A percentile compares a stretch with the other conserved stretches of the same genome.
Conservation (phyloP, 225 moss, liverwort and hornwort species). For the Polytrichum commune region DNA sequence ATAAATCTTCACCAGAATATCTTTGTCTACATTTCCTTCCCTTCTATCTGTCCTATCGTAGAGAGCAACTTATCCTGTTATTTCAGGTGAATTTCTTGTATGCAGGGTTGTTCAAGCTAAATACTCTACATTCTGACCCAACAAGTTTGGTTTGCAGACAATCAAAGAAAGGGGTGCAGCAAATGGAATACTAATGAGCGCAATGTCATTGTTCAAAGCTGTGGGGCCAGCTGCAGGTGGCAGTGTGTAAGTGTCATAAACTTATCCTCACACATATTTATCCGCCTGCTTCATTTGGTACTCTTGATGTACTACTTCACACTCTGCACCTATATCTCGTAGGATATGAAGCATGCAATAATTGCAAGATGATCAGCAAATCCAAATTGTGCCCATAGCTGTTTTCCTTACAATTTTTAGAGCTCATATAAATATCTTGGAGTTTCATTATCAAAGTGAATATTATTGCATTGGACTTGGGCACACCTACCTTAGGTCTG, state of each 20-base stretch:
- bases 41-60: background rate
- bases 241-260: slow-evolving; percentile 51
- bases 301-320: background rate
- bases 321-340: too few relatives aligned
- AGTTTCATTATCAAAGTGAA: too few relatives aligned
- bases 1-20: background rate
- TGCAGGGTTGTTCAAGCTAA: background rate
- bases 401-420: too few relatives aligned
- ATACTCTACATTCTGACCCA: background rate
- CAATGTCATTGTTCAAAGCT: slow-evolving; percentile 79
- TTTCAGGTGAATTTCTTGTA: background rate
- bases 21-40: background rate
- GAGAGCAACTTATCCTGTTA: background rate
- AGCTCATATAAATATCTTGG: too few relatives aligned
- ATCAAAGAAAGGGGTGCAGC: slow-evolving; percentile 67
- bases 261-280: background rate
- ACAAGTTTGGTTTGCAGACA: slow-evolving; percentile 26
- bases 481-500: too few relatives aligned
- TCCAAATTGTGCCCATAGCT: too few relatives aligned
- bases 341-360: too few relatives aligned
- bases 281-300: background rate
- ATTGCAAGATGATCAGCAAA: too few relatives aligned
- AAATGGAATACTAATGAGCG: slow-evolving; percentile 75
- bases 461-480: too few relatives aligned
- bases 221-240: slow-evolving; percentile 81